Evolutionary conservation across 2,329 filamentous ascomycete species (phyloP).

Genomic region (Microsporum ferrugineum): DNA sequence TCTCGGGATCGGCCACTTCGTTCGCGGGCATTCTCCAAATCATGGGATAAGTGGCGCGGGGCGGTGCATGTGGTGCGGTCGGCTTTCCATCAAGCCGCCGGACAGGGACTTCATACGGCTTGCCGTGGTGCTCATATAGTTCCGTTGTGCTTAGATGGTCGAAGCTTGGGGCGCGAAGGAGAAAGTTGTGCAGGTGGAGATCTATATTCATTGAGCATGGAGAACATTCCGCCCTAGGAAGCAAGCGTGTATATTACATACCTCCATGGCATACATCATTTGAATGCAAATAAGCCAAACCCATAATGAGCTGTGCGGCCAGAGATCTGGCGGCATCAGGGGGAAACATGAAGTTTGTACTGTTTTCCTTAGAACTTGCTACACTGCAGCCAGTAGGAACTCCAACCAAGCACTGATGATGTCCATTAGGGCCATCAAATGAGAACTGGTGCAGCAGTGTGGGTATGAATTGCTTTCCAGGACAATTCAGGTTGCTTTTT

Average conservation of each 20-base stretch:
- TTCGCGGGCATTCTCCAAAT: constrained; percentile 16
- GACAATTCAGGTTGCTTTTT: constrained; percentile 2
- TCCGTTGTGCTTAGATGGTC: constrained; percentile 13
- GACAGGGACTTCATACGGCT: constrained; percentile 15
- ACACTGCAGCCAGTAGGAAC: constrained; percentile 13
- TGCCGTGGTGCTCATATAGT: constrained; percentile 16
- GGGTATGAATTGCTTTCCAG: constrained; percentile 9
- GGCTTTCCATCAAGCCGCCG: constrained; percentile 16
- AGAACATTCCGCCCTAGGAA: no score
- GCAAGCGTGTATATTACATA: constrained; percentile 7
- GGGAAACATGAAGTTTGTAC: constrained; percentile 16
- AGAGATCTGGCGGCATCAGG: constrained; percentile 16
- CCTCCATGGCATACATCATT: constrained; percentile 17
- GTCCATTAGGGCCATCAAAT: constrained; percentile 13
- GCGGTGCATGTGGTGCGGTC: constrained; percentile 16
- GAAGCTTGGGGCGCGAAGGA: constrained; percentile 14
- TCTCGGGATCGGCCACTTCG: constrained; percentile 14
- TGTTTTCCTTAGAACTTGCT: constrained; percentile 14
- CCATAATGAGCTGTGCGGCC: constrained; percentile 16
- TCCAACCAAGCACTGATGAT: constrained; percentile 13
- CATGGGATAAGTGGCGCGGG: constrained; percentile 15
- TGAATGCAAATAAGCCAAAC: constrained; percentile 15
- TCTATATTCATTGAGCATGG: constrained; percentile 8
- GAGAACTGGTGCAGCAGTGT: constrained; percentile 10
- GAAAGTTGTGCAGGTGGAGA: constrained; percentile 16